Percentiles rank a stretch among this genome's conserved stretches.
Conservation (phyloP, 202 grass and related monocot species). For the Musa balbisiana region DNA sequence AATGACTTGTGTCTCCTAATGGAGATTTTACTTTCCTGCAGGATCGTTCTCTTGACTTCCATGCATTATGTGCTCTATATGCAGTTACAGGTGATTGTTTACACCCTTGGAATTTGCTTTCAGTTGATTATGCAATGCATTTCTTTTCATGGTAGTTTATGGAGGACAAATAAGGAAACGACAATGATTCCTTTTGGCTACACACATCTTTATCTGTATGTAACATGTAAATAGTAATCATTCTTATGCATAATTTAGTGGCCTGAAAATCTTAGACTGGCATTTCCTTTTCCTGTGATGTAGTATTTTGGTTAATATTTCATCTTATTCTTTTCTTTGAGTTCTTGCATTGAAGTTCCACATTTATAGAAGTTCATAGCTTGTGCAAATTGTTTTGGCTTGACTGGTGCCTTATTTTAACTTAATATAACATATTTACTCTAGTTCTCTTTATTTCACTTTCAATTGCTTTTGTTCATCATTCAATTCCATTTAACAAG, state of each 20-base stretch:
- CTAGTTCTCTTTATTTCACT: not conserved
- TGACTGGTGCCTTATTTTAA: not conserved
- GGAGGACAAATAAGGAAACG: not conserved
- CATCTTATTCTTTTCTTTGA: not conserved
- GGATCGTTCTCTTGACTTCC: conserved; percentile 97
- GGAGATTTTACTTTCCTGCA: conserved; percentile 30
- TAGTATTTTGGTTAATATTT: not conserved
- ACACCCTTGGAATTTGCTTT: not conserved
- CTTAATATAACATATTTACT: not conserved
- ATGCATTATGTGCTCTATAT: conserved; percentile 89
- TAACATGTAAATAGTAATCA: no score
- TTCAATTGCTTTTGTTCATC: not conserved
- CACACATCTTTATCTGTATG: no score
- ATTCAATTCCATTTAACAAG: conserved; percentile 14
- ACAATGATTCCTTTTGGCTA: not conserved
- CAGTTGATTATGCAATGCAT: not conserved
- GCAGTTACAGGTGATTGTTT: conserved; percentile 74
- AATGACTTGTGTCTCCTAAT: not conserved
- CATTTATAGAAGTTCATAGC: not conserved
- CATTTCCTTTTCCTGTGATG: no score
- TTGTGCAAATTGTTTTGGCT: not conserved
- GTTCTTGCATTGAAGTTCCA: not conserved
- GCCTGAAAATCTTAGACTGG: no score
- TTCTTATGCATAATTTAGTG: no score
- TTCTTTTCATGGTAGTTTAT: not conserved